These are phyloP conservation scores for Pseudogymnoascus verrucosus DNA, from an alignment of 2,329 filamentous ascomycete genomes.

Conservation along the genomic window DNA sequence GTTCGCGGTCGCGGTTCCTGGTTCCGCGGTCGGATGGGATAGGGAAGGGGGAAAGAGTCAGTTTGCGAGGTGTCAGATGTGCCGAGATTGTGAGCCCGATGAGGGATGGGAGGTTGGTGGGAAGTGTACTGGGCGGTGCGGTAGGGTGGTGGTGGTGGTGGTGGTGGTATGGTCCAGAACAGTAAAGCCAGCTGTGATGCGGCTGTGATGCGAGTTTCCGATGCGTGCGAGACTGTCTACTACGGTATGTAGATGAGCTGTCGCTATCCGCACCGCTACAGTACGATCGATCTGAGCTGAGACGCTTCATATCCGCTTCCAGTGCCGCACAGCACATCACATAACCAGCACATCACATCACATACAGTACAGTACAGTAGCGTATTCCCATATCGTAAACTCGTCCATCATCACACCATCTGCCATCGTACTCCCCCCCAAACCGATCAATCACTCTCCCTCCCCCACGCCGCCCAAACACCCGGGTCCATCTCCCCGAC, in stretches of 20 bases:
- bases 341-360: neutral
- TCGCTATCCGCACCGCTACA: neutral
- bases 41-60: neutral
- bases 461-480: neutral
- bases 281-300: neutral
- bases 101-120: neutral
- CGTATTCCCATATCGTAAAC: neutral
- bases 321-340: neutral
- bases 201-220: neutral
- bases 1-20: too few relatives aligned
- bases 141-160: too few relatives aligned
- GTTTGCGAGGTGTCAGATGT: neutral
- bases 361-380: neutral
- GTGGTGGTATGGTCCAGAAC: neutral
- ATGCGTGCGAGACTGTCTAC: neutral
- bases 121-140: too few relatives aligned
- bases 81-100: neutral
- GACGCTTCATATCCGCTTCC: neutral
- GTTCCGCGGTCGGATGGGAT: too few relatives aligned
- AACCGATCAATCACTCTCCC: neutral
- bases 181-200: neutral
- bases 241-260: neutral
- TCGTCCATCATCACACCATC: too few relatives aligned
- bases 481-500: neutral
- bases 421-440: neutral